phyloP scores from a whole-genome alignment of 2,329 filamentous ascomycete genomes.

The Aspergillus sergii region DNA sequence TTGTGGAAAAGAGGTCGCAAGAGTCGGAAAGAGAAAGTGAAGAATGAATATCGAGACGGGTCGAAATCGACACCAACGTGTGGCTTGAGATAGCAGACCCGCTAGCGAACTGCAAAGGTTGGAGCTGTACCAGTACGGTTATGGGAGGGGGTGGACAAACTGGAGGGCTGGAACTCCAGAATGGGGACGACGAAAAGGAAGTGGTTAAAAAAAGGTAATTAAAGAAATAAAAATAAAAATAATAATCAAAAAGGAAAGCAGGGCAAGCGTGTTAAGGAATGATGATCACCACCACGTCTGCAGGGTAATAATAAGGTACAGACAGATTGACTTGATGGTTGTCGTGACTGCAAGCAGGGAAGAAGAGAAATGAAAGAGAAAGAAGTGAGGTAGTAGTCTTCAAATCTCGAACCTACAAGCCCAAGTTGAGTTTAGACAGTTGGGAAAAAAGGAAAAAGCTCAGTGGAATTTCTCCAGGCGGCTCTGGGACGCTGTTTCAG shows the following conservation, averaged over 20 bases:
- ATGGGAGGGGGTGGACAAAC: constrained; percentile 3
- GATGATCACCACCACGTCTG: constrained; percentile 1
- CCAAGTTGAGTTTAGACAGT: background rate
- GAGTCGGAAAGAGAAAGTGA: constrained; percentile 9
- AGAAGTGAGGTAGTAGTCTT: background rate
- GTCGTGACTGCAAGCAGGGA: background rate
- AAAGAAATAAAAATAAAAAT: background rate
- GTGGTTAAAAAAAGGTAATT: constrained; percentile 3
- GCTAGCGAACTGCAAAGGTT: constrained; percentile 23
- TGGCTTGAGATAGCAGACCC: constrained; percentile 29
- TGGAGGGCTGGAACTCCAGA: constrained; percentile 4
- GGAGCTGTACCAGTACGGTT: constrained; percentile 9
- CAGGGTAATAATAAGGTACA: background rate
- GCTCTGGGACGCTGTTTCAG: constrained; percentile 22
- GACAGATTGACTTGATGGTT: background rate
- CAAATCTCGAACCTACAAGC: constrained; percentile 1
- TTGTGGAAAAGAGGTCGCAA: constrained; percentile 13
- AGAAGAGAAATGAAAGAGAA: background rate
- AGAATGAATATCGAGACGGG: constrained; percentile 20
- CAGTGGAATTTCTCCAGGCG: constrained; percentile 22
- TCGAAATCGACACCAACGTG: constrained; percentile 28
- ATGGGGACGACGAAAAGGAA: constrained; percentile 1
- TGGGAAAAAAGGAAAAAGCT: constrained; percentile 4
- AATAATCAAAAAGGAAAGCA: background rate
- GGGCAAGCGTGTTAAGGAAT: background rate